These are phyloP conservation scores for Peltaster fructicola DNA, from an alignment of 2,329 filamentous ascomycete species.

Conservation along the genomic window DNA sequence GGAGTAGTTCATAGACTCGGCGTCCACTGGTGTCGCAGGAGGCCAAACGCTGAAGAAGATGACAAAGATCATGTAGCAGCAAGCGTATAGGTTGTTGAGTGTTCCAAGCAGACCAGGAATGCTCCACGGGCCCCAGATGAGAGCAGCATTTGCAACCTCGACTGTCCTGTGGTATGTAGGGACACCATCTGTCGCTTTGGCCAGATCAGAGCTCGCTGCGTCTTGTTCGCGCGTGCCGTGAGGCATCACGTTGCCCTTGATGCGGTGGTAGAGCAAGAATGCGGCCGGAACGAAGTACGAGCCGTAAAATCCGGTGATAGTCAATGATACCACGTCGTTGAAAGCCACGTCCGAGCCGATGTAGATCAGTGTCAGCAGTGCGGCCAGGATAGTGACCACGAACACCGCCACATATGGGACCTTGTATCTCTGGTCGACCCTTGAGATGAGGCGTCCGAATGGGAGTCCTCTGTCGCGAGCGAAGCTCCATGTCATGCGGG, in stretches of 20 bases:
- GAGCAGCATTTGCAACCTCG: constrained; percentile 11
- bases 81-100: constrained; percentile 37
- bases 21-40: constrained; percentile 17
- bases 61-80: constrained; percentile 35
- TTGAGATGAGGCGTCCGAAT: constrained; percentile 20
- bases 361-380: constrained; percentile 24
- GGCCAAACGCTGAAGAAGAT: constrained; percentile 40
- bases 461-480: constrained; percentile 25
- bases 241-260: constrained; percentile 22
- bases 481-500: constrained; percentile 24
- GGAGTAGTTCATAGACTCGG: constrained; percentile 26
- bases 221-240: constrained; percentile 12
- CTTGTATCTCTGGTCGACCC: constrained; percentile 12
- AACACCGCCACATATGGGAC: constrained; percentile 16
- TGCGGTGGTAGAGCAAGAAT: constrained; percentile 26
- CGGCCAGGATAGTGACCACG: constrained; percentile 37
- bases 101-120: constrained; percentile 34
- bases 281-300: constrained; percentile 26
- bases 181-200: constrained; percentile 1
- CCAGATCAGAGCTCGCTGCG: not conserved
- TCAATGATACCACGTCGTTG: constrained; percentile 28
- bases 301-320: constrained; percentile 26
- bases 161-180: constrained; percentile 3
- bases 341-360: constrained; percentile 26
- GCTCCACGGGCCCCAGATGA: constrained; percentile 40